phyloP scores from a whole-genome alignment of 805 yeast genomes.

The Cyberlindnera mrakii region DNA sequence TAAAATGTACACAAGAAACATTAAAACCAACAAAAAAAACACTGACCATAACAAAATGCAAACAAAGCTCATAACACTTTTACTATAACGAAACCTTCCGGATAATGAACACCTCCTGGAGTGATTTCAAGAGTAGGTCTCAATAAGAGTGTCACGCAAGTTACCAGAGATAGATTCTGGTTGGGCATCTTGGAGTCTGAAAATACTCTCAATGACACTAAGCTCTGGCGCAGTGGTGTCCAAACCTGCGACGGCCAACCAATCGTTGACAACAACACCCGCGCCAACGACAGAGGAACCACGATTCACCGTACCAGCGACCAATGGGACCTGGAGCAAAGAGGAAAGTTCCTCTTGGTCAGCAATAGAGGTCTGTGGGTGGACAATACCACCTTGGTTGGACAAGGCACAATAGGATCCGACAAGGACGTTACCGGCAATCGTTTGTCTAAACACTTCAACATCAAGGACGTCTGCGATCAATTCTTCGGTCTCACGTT shows the following conservation, averaged over 20 bases:
- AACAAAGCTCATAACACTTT: conserved; percentile 2
- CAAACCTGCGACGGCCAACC: conserved; percentile 94
- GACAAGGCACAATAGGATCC: conserved; percentile 94
- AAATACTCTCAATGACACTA: conserved; percentile 93
- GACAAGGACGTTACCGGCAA: conserved; percentile 95
- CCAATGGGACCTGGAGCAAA: conserved; percentile 91
- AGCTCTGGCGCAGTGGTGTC: conserved; percentile 99
- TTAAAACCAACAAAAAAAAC: conserved; percentile 1
- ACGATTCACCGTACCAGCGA: conserved; percentile 97
- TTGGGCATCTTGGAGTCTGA: conserved; percentile 86
- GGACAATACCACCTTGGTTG: conserved; percentile 97
- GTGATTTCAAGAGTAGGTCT: conserved; percentile 62
- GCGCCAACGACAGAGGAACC: conserved; percentile 98
- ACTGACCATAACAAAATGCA: conserved; percentile 12
- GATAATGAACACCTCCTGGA: background rate
- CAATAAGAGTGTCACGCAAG: conserved; percentile 87
- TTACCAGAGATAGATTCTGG: conserved; percentile 81
- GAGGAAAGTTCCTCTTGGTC: conserved; percentile 98
- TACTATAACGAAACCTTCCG: background rate
- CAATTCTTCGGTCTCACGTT: conserved; percentile 97
- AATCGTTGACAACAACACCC: conserved; percentile 97
- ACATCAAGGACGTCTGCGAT: conserved; percentile 98
- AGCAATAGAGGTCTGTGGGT: conserved; percentile 94
- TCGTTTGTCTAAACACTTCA: conserved; percentile 98
- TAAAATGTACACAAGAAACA: background rate